Conservation (phyloP, 257 asterid genomes). For the Capsicum pubescens region DNA sequence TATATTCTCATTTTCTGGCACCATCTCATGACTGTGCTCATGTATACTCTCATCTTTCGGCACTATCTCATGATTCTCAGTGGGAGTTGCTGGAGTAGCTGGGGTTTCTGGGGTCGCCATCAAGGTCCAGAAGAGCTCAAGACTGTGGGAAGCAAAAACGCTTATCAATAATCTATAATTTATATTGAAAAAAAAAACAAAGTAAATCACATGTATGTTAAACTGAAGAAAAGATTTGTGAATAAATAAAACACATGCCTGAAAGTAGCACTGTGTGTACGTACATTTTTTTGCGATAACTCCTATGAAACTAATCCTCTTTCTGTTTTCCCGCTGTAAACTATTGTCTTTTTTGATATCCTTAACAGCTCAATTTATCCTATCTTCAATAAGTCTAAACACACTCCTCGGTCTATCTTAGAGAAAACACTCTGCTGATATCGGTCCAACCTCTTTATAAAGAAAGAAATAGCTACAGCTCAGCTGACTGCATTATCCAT, state of each 20-base stretch:
- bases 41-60: background rate
- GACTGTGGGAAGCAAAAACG: constrained; percentile 1
- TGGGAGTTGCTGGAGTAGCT: constrained; percentile 24
- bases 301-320: background rate
- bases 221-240: background rate
- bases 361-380: background rate
- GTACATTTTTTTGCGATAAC: background rate
- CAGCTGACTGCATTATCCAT: background rate
- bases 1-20: background rate
- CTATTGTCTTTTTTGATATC: background rate
- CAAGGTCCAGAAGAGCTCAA: background rate
- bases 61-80: constrained; percentile 25
- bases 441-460: background rate
- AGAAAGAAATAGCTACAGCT: background rate
- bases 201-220: background rate
- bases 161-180: constrained; percentile 5
- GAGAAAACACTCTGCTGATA: background rate
- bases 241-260: background rate
- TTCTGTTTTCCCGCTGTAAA: background rate
- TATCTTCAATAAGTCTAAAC: background rate
- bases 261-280: background rate
- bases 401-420: background rate
- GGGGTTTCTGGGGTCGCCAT: constrained; percentile 28
- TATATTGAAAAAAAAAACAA: background rate
- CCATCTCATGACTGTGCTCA: background rate